Evolutionary conservation across 179 eudicot genomes (phyloP).

Genomic region (Silene noctiflora): DNA sequence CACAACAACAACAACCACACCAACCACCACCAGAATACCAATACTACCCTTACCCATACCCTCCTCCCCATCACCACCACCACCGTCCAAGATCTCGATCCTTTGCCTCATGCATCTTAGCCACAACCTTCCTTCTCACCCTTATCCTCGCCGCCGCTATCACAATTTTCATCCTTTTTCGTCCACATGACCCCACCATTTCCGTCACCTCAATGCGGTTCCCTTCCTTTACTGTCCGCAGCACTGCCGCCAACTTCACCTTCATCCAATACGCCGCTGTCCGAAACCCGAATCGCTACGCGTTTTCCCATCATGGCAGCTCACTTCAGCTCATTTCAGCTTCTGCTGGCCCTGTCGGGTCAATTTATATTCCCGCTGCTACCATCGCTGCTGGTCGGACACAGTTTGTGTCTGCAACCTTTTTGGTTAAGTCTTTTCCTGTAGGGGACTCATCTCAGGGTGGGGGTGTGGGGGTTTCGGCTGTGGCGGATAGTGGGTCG

Average conservation of each 20-base stretch:
- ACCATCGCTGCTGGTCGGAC: slow-evolving; percentile 55
- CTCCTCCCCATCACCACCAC: neutral
- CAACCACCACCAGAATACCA: slow-evolving; percentile 19
- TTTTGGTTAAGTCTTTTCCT: slow-evolving; percentile 54
- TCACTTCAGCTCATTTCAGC: slow-evolving; percentile 61
- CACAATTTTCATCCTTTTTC: slow-evolving; percentile 69
- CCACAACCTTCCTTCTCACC: slow-evolving; percentile 59
- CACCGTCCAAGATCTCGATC: slow-evolving; percentile 17
- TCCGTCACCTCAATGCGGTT: slow-evolving; percentile 60
- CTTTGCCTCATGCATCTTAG: slow-evolving; percentile 72
- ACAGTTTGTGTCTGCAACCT: slow-evolving; percentile 72
- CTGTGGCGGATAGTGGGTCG: slow-evolving; percentile 20
- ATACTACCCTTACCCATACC: slow-evolving; percentile 18
- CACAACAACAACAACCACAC: slow-evolving; percentile 12
- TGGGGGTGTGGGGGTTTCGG: slow-evolving; percentile 15
- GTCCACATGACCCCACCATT: slow-evolving; percentile 59
- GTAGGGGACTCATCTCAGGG: slow-evolving; percentile 23
- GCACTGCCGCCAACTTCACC: slow-evolving; percentile 40
- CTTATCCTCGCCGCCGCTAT: slow-evolving; percentile 35
- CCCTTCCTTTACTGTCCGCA: slow-evolving; percentile 40
- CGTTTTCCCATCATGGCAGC: slow-evolving; percentile 80
- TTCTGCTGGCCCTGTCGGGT: slow-evolving; percentile 45
- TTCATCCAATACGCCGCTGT: slow-evolving; percentile 73
- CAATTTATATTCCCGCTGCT: slow-evolving; percentile 79
- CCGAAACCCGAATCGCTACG: slow-evolving; percentile 66